Evolutionary conservation across 2,329 filamentous ascomycete species (phyloP), one percentile per base, ranked within the genome.

Genomic region (Colletotrichum liaoningense): DNA sequence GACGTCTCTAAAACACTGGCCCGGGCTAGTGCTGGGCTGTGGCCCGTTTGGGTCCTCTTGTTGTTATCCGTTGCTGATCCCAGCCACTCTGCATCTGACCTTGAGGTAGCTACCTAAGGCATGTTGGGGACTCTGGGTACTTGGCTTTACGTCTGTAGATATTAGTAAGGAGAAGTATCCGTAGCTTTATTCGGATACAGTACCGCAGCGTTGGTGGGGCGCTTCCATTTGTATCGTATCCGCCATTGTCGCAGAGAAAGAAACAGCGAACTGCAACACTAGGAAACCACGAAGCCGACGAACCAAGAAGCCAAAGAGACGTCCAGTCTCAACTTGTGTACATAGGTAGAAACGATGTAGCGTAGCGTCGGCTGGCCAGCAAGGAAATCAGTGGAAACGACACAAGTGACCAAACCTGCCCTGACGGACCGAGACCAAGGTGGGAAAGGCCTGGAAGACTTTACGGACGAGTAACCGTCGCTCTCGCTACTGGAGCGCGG

Each of bases 1-100:
- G 60, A 60, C 71, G 67, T 52, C 62, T 71, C 54, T 58, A 60
- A 73, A 73, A 73, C 71, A 73, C 67, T 66, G 56, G 71, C 71
- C 60, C 56, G 35, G 60, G 57, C 70, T 64, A 73, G 70, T 72
- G 63, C 63, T 63, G 57, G 69, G 64, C 69, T 60, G 54, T 59
- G 33, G 60, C 60, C 55, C 46, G 67, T 70, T 64, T 24, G 30
- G 14, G 26, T 55, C 30, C 22, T 55, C 26, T n/a, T 49, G 42
- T 49, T 49, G 19, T 4, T 49, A 19, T 49, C 42, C 42, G 16
- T 22, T 19, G 42, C 42, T 11, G 42, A 49, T 19, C 42, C 42
- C 19, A 49, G 42, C 19, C 42, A 49, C 42, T 22, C 42, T 49
- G 42, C 19, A 22, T 49, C 19, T 49, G 42, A 49, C 42, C 42